Evolutionary conservation across 306 rosid species (phyloP).

Genomic region (Rosa chinensis): DNA sequence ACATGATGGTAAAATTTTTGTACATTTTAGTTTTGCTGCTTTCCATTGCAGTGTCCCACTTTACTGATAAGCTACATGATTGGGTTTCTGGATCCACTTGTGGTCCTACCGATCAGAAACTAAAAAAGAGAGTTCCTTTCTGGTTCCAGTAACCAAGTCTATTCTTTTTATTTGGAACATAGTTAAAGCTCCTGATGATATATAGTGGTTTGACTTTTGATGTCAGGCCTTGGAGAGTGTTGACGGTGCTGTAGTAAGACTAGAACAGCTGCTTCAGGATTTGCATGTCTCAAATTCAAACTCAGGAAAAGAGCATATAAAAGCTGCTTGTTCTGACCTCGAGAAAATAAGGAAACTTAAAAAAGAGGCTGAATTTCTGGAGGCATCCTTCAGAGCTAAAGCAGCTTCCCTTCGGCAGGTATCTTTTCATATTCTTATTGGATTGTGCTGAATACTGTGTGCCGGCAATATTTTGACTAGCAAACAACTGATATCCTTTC

Average conservation of each 20-base stretch:
- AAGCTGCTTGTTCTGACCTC: conserved; percentile 99
- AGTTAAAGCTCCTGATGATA: conserved; percentile 19
- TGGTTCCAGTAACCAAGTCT: neutral
- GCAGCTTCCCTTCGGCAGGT: conserved; percentile 88
- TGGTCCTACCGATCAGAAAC: conserved; percentile 2
- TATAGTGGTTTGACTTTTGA: conserved; percentile 29
- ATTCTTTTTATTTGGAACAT: conserved; percentile 24
- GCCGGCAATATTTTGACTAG: neutral
- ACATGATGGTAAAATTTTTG: neutral
- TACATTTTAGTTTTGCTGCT: neutral
- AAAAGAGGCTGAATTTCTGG: conserved; percentile 97
- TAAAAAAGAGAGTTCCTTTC: neutral
- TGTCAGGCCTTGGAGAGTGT: conserved; percentile 89
- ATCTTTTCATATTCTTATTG: conserved; percentile 13
- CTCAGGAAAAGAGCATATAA: conserved; percentile 89
- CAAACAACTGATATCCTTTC: conserved; percentile 1
- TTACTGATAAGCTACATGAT: conserved; percentile 1
- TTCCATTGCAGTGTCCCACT: neutral
- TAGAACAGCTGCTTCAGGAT: conserved; percentile 94
- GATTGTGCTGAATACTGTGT: conserved; percentile 15
- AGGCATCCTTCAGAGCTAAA: conserved; percentile 94
- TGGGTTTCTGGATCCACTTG: neutral
- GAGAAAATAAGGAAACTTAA: conserved; percentile 89
- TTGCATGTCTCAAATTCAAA: conserved; percentile 74
- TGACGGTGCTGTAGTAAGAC: conserved; percentile 74